Conservation (phyloP, 2,329 filamentous ascomycete genomes). For the Trichoderma guizhouense region DNA sequence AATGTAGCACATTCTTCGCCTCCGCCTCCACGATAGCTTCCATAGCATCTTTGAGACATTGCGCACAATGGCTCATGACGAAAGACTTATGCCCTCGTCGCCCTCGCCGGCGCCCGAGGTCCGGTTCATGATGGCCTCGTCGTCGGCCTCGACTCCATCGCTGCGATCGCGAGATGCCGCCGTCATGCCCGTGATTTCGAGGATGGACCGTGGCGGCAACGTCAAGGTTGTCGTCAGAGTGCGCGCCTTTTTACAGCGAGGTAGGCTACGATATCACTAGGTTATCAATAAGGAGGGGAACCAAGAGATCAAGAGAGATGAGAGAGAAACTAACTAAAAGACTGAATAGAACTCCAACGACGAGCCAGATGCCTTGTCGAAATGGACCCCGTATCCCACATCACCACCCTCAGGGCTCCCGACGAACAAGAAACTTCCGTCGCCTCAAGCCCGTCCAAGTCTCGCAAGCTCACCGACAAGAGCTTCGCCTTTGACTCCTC, state of each 20-base stretch:
- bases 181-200: conserved; percentile 53
- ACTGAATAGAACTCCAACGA: conserved; percentile 68
- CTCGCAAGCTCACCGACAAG: conserved; percentile 81
- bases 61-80: conserved; percentile 41
- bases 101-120: conserved; percentile 32
- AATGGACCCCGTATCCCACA: conserved; percentile 86
- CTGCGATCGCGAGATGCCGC: conserved; percentile 69
- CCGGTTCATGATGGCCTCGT: conserved; percentile 53
- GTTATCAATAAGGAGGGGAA: background rate
- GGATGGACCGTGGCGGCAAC: conserved; percentile 66
- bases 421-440: conserved; percentile 42
- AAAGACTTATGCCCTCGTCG: conserved; percentile 45
- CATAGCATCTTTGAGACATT: conserved; percentile 39
- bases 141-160: conserved; percentile 74
- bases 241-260: conserved; percentile 73
- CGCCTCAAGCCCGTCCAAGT: conserved; percentile 49
- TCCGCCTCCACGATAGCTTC: conserved; percentile 40
- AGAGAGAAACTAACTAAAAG: background rate
- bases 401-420: conserved; percentile 75
- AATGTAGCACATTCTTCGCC: conserved; percentile 41
- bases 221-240: conserved; percentile 81
- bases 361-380: conserved; percentile 79
- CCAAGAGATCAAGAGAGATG: background rate
- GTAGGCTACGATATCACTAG: conserved; percentile 40
- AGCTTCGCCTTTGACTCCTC: conserved; percentile 95